Percentiles rank a stretch among this genome's conserved stretches.
Conservation (phyloP, 2,329 filamentous ascomycete genomes). For the Aspergillus pseudotamarii region DNA sequence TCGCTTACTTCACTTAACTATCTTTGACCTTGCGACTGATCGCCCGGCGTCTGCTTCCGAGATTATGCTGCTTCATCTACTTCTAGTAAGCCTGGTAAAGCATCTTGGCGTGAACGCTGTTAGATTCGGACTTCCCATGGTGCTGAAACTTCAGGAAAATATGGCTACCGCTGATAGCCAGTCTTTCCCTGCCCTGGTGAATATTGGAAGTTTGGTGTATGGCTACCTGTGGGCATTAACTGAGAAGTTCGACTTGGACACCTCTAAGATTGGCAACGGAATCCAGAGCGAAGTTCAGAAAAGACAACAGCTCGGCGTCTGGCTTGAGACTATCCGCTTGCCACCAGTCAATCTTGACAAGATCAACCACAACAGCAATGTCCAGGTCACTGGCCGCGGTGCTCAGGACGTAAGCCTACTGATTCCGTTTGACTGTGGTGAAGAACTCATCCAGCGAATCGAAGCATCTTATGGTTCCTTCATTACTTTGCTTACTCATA, state of each 20-base stretch:
- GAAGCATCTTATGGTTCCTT: slow-evolving; percentile 69
- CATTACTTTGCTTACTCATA: slow-evolving; percentile 65
- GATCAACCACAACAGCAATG: slow-evolving; percentile 58
- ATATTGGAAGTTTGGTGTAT: slow-evolving; percentile 80
- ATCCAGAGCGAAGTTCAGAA: slow-evolving; percentile 76
- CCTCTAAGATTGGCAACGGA: slow-evolving; percentile 67
- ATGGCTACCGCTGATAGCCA: slow-evolving; percentile 50
- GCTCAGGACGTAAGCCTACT: slow-evolving; percentile 53
- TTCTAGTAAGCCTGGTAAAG: slow-evolving; percentile 73
- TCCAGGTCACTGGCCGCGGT: slow-evolving; percentile 36
- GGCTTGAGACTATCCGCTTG: slow-evolving; percentile 73
- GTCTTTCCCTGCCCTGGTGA: slow-evolving; percentile 68
- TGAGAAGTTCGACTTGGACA: slow-evolving; percentile 76
- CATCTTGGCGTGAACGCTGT: slow-evolving; percentile 81
- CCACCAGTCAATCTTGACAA: slow-evolving; percentile 67
- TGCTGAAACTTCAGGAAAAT: slow-evolving; percentile 84
- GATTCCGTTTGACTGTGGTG: slow-evolving; percentile 70
- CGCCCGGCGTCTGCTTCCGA: slow-evolving; percentile 72
- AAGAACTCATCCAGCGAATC: slow-evolving; percentile 73
- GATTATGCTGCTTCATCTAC: slow-evolving; percentile 73
- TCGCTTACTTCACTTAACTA: slow-evolving; percentile 77
- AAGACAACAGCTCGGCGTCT: slow-evolving; percentile 73
- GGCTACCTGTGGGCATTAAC: slow-evolving; percentile 84
- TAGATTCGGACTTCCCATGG: slow-evolving; percentile 81
- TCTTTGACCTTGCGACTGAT: slow-evolving; percentile 87